phyloP scores from a whole-genome alignment of 1,284 basidiomycete genomes.

The Ceratobasidium sp. region DNA sequence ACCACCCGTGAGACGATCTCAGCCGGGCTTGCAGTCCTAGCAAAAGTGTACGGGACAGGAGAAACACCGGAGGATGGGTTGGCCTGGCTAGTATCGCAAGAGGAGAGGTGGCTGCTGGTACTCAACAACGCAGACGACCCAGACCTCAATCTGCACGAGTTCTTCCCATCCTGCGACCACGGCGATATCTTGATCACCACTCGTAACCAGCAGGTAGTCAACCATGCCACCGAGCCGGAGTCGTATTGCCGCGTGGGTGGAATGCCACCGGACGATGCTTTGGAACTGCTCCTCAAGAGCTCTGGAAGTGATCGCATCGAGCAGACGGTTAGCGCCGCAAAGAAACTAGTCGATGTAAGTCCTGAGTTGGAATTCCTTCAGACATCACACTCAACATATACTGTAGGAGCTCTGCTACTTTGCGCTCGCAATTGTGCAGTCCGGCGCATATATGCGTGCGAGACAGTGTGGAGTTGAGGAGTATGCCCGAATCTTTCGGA shows the following conservation, averaged over 20 bases:
- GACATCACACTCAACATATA: no score
- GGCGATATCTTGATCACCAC: conserved; percentile 18
- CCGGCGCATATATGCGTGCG: no score
- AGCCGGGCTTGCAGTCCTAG: neutral
- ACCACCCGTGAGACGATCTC: neutral
- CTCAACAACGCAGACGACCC: conserved; percentile 1
- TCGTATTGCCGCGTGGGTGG: neutral
- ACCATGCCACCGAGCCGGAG: neutral
- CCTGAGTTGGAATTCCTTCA: no score
- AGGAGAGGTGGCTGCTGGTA: conserved; percentile 15
- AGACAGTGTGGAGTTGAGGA: no score
- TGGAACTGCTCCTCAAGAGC: conserved; percentile 3
- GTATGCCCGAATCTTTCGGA: no score
- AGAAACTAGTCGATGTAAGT: no score
- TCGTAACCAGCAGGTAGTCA: neutral
- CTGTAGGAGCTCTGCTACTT: no score
- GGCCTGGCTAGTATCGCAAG: conserved; percentile 18
- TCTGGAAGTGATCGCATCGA: no score
- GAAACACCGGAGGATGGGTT: conserved; percentile 11
- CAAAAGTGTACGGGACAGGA: neutral
- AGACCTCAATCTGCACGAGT: neutral
- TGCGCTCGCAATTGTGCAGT: no score
- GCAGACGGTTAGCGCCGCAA: no score
- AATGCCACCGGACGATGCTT: neutral
- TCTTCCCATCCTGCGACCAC: neutral